These are phyloP conservation scores for Monosporascus sp. DNA, from an alignment of 2,329 filamentous ascomycete species.

Conservation along the genomic window DNA sequence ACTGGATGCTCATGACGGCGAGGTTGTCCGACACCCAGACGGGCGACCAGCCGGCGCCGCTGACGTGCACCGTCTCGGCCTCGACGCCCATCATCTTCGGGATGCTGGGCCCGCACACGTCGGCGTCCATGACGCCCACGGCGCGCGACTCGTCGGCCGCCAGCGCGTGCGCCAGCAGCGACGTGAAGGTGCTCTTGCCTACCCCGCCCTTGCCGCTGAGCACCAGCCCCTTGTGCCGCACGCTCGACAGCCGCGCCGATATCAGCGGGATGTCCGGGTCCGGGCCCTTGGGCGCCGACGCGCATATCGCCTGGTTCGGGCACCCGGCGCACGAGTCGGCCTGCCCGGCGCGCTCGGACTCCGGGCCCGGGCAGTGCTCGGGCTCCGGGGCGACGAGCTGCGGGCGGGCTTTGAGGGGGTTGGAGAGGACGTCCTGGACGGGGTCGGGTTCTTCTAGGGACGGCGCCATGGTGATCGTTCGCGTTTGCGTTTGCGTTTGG, in stretches of 20 bases:
- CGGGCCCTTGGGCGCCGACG: constrained; percentile 87
- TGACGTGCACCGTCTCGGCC: constrained; percentile 87
- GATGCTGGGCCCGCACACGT: constrained; percentile 93
- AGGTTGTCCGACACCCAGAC: constrained; percentile 95
- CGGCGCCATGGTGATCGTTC: constrained; percentile 60
- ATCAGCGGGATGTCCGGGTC: constrained; percentile 92
- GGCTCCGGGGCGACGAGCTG: constrained; percentile 90
- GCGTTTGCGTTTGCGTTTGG: not conserved
- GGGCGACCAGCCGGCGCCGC: constrained; percentile 82
- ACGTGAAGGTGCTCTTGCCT: constrained; percentile 91
- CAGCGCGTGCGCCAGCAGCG: constrained; percentile 82
- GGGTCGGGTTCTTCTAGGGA: constrained; percentile 67
- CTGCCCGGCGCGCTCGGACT: constrained; percentile 63
- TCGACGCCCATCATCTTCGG: constrained; percentile 99
- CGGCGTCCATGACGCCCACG: constrained; percentile 95
- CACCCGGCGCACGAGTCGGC: constrained; percentile 89
- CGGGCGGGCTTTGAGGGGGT: constrained; percentile 72
- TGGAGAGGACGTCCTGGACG: constrained; percentile 64
- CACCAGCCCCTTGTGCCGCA: constrained; percentile 89
- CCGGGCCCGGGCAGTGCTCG: constrained; percentile 92
- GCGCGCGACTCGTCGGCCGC: constrained; percentile 71
- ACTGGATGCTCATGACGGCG: constrained; percentile 95
- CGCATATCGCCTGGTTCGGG: constrained; percentile 93
- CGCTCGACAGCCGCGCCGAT: constrained; percentile 70
- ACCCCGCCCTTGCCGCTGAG: constrained; percentile 94